These are phyloP conservation scores for Pyrus hybrid DNA, from an alignment of 331 rosid genomes.

Conservation along the genomic window DNA sequence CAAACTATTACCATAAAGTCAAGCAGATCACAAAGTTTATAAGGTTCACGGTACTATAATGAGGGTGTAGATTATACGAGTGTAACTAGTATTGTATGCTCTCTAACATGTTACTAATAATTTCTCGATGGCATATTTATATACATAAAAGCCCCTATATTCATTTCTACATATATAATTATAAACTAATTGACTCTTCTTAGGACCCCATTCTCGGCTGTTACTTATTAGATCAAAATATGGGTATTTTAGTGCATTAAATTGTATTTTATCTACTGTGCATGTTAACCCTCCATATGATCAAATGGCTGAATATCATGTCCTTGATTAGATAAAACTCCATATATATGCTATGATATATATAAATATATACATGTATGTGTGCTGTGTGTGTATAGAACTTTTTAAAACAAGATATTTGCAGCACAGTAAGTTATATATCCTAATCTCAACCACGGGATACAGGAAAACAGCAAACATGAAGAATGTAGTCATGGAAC, in stretches of 20 bases:
- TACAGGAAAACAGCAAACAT: background rate
- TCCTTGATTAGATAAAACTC: background rate
- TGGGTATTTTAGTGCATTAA: background rate
- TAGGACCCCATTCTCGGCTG: background rate
- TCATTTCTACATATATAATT: background rate
- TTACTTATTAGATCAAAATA: background rate
- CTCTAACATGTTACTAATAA: background rate
- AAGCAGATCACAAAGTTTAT: background rate
- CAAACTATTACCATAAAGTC: background rate
- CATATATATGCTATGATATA: background rate
- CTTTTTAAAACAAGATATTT: background rate
- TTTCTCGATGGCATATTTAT: background rate
- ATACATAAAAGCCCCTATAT: background rate
- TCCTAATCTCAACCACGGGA: background rate
- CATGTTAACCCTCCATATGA: background rate
- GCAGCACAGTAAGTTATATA: background rate
- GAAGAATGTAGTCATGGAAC: background rate
- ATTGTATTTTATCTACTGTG: background rate
- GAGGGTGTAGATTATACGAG: background rate
- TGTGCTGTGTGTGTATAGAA: background rate
- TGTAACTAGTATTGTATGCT: background rate
- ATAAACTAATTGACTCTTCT: background rate
- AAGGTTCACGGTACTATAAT: background rate
- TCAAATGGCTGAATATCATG: background rate
- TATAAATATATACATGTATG: background rate